Evolutionary conservation across 2,329 filamentous ascomycete species (phyloP).

Genomic region (Stenocarpella maydis): DNA sequence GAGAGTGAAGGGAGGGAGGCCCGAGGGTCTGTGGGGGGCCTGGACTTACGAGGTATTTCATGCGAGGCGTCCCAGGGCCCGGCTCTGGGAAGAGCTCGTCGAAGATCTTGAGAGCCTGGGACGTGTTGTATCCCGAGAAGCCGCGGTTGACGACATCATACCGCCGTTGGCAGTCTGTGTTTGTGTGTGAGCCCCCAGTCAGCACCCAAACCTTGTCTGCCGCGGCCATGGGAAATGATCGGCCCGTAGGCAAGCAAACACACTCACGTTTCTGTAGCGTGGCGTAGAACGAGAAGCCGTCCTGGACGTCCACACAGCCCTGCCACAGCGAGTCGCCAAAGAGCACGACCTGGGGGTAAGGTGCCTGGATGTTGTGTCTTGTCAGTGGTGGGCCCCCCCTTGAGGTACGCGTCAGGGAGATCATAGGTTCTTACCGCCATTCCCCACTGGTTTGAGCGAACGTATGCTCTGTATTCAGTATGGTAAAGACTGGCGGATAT

Average conservation of each 20-base stretch:
- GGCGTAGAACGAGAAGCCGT: conserved; percentile 79
- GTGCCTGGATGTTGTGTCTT: conserved; percentile 47
- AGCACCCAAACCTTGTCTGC: background rate
- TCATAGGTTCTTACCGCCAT: conserved; percentile 31
- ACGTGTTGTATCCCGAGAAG: conserved; percentile 85
- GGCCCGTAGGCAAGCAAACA: background rate
- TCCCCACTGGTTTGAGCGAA: background rate
- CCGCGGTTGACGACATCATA: conserved; percentile 91
- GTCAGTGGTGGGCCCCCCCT: background rate
- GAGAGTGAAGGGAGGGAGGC: background rate
- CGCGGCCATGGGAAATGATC: background rate
- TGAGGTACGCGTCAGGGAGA: background rate
- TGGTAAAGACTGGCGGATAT: background rate
- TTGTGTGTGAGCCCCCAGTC: background rate
- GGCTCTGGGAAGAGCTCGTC: conserved; percentile 76
- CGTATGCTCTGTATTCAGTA: background rate
- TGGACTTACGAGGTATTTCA: conserved; percentile 71
- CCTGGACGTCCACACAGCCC: conserved; percentile 63
- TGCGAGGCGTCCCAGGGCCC: conserved; percentile 61
- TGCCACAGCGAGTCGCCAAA: conserved; percentile 93
- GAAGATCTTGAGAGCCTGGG: conserved; percentile 74
- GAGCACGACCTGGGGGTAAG: conserved; percentile 79
- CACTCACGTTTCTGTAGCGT: conserved; percentile 73
- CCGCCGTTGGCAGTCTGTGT: conserved; percentile 74
- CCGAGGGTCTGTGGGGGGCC: background rate